Evolutionary conservation across 1,139 yeast species (phyloP).

Genomic region (Kodamaea anthophila): DNA sequence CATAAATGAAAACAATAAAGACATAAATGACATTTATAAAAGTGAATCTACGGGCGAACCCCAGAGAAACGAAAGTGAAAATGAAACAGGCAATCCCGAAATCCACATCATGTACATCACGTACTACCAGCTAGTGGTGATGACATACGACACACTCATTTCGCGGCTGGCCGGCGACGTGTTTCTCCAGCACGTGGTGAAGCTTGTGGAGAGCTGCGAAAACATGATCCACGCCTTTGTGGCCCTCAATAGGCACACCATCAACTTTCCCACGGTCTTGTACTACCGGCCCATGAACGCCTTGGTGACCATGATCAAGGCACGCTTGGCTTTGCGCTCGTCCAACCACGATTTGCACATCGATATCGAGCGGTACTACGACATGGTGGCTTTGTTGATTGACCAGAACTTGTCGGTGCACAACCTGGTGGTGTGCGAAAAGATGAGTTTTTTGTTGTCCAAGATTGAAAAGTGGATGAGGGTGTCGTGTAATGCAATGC

Average conservation of each 20-base stretch:
- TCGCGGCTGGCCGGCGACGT: slow-evolving; percentile 8
- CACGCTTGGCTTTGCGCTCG: slow-evolving; percentile 38
- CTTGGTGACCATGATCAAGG: slow-evolving; percentile 40
- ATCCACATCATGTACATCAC: slow-evolving; percentile 11
- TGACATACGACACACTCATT: slow-evolving; percentile 41
- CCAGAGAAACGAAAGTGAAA: too few species aligned
- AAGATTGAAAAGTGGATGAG: slow-evolving; percentile 46
- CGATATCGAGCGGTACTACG: slow-evolving; percentile 32
- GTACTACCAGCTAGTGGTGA: slow-evolving; percentile 43
- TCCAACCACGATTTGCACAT: slow-evolving; percentile 18
- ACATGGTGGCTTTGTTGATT: slow-evolving; percentile 21
- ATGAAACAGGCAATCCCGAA: too few species aligned
- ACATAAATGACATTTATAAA: too few species aligned
- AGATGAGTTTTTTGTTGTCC: slow-evolving; percentile 38
- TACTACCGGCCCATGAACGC: slow-evolving; percentile 54
- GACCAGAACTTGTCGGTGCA: slow-evolving; percentile 18
- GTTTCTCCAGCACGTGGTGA: slow-evolving; percentile 31
- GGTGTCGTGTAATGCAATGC: slow-evolving; percentile 25
- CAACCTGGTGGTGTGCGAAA: slow-evolving; percentile 33
- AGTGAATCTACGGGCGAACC: too few species aligned
- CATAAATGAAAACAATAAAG: too few species aligned
- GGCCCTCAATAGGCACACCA: slow-evolving; percentile 29
- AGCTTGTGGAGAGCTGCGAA: slow-evolving; percentile 39
- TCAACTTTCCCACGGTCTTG: slow-evolving; percentile 46
- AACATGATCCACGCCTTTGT: slow-evolving; percentile 41